A percentile compares a stretch with the other conserved stretches of the same genome.
Conservation (phyloP, 176 grass and related monocot genomes). For the Echinochloa phyllopogon region DNA sequence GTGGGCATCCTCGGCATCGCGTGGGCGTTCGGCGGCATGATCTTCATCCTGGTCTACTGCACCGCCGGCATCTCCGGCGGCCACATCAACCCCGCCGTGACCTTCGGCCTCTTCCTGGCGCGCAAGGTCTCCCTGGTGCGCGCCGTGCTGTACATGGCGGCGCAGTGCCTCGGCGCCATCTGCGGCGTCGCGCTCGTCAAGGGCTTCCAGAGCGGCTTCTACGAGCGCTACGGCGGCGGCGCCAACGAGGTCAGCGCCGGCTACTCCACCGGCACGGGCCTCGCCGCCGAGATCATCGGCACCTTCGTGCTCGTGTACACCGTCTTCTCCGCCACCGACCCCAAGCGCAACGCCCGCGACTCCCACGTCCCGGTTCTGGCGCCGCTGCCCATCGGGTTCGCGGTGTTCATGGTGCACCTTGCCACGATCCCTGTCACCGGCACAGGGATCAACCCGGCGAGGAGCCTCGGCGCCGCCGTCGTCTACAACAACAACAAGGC, state of each 20-base stretch:
- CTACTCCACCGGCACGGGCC: constrained; percentile 67
- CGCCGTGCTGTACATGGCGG: constrained; percentile 68
- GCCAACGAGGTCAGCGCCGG: constrained; percentile 70
- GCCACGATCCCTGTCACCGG: constrained; percentile 57
- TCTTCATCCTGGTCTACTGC: constrained; percentile 98
- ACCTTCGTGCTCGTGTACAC: constrained; percentile 95
- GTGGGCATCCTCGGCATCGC: constrained; percentile 76
- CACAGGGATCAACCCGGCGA: constrained; percentile 58
- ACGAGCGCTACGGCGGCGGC: constrained; percentile 60
- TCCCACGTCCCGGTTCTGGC: constrained; percentile 69
- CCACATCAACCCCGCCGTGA: constrained; percentile 56
- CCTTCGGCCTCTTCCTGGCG: constrained; percentile 78
- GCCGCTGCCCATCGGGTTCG: constrained; percentile 53
- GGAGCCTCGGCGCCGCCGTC: constrained; percentile 52
- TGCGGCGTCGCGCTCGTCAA: constrained; percentile 81
- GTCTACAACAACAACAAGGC: constrained; percentile 40
- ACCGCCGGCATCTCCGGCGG: constrained; percentile 97
- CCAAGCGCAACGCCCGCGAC: constrained; percentile 82
- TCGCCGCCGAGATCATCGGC: constrained; percentile 84
- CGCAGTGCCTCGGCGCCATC: constrained; percentile 78
- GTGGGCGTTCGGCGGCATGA: constrained; percentile 87
- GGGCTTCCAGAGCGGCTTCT: constrained; percentile 69
- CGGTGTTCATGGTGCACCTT: constrained; percentile 54
- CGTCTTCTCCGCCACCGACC: constrained; percentile 93
- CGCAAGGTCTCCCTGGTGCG: constrained; percentile 81